Conservation (phyloP, 208 protist species). For the Tritrichomonas foetus region DNA sequence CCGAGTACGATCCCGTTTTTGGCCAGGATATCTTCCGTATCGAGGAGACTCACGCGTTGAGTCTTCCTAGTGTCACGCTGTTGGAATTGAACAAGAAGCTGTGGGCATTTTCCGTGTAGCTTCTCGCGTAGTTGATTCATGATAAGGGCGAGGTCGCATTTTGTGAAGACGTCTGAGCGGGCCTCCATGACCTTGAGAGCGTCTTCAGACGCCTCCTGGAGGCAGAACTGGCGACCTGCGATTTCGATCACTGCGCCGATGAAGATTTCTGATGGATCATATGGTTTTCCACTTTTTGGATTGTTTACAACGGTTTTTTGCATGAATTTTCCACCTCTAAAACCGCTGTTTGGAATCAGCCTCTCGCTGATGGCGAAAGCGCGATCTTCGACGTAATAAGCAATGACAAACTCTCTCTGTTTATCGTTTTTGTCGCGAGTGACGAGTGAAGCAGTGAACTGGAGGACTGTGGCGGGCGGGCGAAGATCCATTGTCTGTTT, state of each 20-base stretch:
- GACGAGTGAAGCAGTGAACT: neutral
- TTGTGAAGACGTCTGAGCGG: neutral
- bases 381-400: neutral
- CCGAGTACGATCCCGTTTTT: neutral
- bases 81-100: too few relatives aligned
- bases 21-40: too few relatives aligned
- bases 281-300: neutral
- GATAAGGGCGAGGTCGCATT: neutral
- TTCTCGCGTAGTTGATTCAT: too few relatives aligned
- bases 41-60: too few relatives aligned
- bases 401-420: neutral
- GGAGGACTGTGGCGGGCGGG: neutral
- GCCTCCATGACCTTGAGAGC: neutral
- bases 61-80: too few relatives aligned
- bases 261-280: neutral
- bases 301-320: neutral
- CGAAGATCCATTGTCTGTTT: too few relatives aligned
- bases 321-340: neutral
- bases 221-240: neutral
- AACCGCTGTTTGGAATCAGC: neutral
- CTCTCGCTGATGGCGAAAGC: neutral
- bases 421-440: neutral
- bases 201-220: neutral
- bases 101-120: too few relatives aligned
- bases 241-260: neutral